These are phyloP conservation scores for Dalbergia cochinchinensis DNA, from an alignment of 306 rosid genomes.

Conservation along the genomic window DNA sequence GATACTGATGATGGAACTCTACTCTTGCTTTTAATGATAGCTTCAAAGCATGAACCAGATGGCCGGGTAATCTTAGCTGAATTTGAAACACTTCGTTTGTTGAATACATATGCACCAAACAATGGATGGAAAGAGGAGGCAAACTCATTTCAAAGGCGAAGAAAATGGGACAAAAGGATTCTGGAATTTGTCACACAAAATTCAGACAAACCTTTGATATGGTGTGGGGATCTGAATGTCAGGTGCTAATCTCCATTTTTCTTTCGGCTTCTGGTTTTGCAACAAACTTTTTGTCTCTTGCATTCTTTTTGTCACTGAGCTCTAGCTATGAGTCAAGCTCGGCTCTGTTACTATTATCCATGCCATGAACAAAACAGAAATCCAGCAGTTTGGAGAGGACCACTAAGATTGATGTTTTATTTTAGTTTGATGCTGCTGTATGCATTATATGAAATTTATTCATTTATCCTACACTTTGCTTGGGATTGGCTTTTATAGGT, in stretches of 20 bases:
- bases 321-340: slow-evolving; percentile 33
- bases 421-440: slow-evolving; percentile 8
- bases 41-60: slow-evolving; percentile 93
- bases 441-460: slow-evolving; percentile 27
- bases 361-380: slow-evolving; percentile 14
- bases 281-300: slow-evolving; percentile 28
- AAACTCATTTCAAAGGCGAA: slow-evolving; percentile 90
- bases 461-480: slow-evolving; percentile 4
- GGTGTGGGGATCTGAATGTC: slow-evolving; percentile 99
- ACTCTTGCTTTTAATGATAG: slow-evolving; percentile 57
- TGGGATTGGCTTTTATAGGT: slow-evolving; percentile 16
- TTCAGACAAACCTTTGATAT: slow-evolving; percentile 93
- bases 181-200: slow-evolving; percentile 77
- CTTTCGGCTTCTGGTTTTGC: slow-evolving; percentile 25
- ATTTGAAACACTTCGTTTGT: slow-evolving; percentile 76
- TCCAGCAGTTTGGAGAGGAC: slow-evolving; percentile 23
- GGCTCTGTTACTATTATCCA: slow-evolving; percentile 16
- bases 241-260: slow-evolving; percentile 61
- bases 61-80: slow-evolving; percentile 95
- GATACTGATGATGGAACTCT: slow-evolving; percentile 38
- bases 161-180: slow-evolving; percentile 97
- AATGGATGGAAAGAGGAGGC: slow-evolving; percentile 99
- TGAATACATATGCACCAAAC: slow-evolving; percentile 93
- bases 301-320: slow-evolving; percentile 32
- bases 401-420: slow-evolving; percentile 24